These are phyloP conservation scores for Umbelopsis ramanniana DNA, from an alignment of 192 early-diverging fungal species.

Conservation along the genomic window DNA sequence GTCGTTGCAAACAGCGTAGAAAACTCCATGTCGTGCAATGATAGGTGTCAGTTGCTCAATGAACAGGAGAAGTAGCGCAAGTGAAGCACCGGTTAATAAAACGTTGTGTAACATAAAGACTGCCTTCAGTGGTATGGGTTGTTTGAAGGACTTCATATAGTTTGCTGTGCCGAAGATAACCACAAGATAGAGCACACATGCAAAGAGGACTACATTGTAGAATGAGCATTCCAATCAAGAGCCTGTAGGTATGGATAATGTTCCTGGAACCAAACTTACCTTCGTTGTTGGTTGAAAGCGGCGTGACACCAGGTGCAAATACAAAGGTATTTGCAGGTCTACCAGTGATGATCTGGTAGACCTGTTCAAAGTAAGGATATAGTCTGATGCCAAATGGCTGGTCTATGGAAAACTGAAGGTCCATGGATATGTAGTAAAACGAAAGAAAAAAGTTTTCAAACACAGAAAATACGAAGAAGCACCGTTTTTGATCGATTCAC, in stretches of 20 bases:
- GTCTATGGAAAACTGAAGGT: constrained; percentile 51
- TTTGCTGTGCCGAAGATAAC: constrained; percentile 74
- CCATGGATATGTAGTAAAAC: constrained; percentile 1
- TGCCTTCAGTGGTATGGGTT: constrained; percentile 70
- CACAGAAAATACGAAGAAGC: neutral
- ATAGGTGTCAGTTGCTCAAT: constrained; percentile 77
- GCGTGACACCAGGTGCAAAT: constrained; percentile 53
- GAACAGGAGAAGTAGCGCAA: constrained; percentile 67
- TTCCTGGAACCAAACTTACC: constrained; percentile 23
- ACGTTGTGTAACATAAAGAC: constrained; percentile 83
- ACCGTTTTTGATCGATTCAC: neutral
- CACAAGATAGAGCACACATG: constrained; percentile 63
- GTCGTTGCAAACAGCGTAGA: constrained; percentile 69
- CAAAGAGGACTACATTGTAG: constrained; percentile 32
- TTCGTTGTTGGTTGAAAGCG: constrained; percentile 51
- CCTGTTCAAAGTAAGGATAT: constrained; percentile 53
- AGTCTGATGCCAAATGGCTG: constrained; percentile 62
- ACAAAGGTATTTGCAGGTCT: constrained; percentile 48
- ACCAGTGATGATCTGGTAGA: constrained; percentile 48
- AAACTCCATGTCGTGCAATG: constrained; percentile 65
- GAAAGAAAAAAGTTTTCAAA: constrained; percentile 11
- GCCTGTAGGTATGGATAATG: neutral
- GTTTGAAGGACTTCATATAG: constrained; percentile 65
- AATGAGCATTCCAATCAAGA: neutral
- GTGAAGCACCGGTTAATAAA: constrained; percentile 68